Evolutionary conservation across 2,329 filamentous ascomycete genomes (phyloP).

Genomic region (Colletotrichum aenigma): DNA sequence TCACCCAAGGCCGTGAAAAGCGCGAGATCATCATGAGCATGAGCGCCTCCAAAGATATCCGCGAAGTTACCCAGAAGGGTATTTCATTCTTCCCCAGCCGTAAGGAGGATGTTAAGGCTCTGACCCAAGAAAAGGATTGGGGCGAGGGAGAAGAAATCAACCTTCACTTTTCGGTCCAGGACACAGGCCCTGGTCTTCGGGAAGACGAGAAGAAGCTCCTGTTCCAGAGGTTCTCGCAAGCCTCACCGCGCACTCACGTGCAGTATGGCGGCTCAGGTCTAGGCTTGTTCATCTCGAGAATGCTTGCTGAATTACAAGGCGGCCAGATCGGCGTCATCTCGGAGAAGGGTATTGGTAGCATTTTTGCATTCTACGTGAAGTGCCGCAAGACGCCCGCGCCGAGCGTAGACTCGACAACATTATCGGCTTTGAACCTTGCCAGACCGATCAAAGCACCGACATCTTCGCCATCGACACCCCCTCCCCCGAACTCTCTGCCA

Average conservation of each 20-base stretch:
- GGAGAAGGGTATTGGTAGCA: conserved; percentile 70
- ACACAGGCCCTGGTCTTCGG: conserved; percentile 71
- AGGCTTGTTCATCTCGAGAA: conserved; percentile 77
- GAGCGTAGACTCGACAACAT: conserved; percentile 38
- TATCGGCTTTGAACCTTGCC: conserved; percentile 39
- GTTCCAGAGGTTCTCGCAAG: conserved; percentile 73
- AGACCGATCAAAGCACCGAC: conserved; percentile 25
- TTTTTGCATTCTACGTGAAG: conserved; percentile 79
- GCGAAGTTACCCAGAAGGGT: conserved; percentile 41
- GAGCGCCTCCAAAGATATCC: conserved; percentile 62
- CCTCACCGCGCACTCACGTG: conserved; percentile 71
- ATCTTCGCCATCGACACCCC: not conserved
- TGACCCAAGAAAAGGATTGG: conserved; percentile 68
- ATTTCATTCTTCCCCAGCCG: conserved; percentile 52
- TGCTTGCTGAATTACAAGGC: conserved; percentile 77
- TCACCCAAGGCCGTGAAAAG: conserved; percentile 64
- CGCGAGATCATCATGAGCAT: conserved; percentile 68
- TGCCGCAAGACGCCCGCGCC: conserved; percentile 59
- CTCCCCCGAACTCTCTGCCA: not conserved
- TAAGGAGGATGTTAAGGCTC: conserved; percentile 44
- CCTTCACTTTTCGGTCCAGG: conserved; percentile 73
- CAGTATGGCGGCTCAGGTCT: conserved; percentile 75
- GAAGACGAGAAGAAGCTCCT: conserved; percentile 69
- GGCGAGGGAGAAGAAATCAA: conserved; percentile 73
- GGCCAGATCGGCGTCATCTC: conserved; percentile 78